Conservation (phyloP, 2,329 filamentous ascomycete species). For the Fusarium luffae region DNA sequence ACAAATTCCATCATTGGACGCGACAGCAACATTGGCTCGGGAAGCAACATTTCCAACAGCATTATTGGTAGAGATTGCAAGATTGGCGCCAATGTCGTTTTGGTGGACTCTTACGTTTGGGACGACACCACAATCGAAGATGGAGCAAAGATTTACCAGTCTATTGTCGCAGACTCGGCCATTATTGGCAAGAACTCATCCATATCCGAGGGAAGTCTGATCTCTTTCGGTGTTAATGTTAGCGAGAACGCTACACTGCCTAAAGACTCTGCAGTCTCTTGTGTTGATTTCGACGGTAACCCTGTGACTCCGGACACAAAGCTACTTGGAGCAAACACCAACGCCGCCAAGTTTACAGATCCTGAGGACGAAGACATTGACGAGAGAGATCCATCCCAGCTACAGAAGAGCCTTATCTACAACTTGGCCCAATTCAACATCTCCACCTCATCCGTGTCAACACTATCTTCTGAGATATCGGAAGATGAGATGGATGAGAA, state of each 20-base stretch:
- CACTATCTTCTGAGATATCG: slow-evolving; percentile 71
- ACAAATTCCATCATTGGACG: slow-evolving; percentile 80
- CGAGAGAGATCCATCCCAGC: slow-evolving; percentile 59
- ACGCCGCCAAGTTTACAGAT: slow-evolving; percentile 61
- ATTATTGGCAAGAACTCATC: slow-evolving; percentile 76
- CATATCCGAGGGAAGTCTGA: slow-evolving; percentile 77
- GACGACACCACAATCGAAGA: slow-evolving; percentile 83
- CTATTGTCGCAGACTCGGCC: slow-evolving; percentile 80
- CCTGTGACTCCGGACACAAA: slow-evolving; percentile 55
- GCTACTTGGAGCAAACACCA: slow-evolving; percentile 62
- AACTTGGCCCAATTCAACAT: slow-evolving; percentile 64
- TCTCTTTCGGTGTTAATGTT: slow-evolving; percentile 83
- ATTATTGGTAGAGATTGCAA: slow-evolving; percentile 86
- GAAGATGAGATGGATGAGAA: slow-evolving; percentile 75
- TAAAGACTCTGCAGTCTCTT: slow-evolving; percentile 50
- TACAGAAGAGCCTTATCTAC: slow-evolving; percentile 68
- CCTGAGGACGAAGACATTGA: slow-evolving; percentile 62
- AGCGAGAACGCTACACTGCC: slow-evolving; percentile 67
- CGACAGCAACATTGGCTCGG: slow-evolving; percentile 78
- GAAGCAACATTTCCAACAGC: slow-evolving; percentile 76
- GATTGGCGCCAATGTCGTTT: slow-evolving; percentile 84
- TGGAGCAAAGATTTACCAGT: slow-evolving; percentile 73
- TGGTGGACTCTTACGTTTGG: slow-evolving; percentile 89
- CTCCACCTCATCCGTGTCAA: slow-evolving; percentile 67
- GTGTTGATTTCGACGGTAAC: slow-evolving; percentile 52